These are phyloP conservation scores for Polyrhizophydium stewartii DNA, from an alignment of 371 early-diverging fungal genomes.

Conservation along the genomic window DNA sequence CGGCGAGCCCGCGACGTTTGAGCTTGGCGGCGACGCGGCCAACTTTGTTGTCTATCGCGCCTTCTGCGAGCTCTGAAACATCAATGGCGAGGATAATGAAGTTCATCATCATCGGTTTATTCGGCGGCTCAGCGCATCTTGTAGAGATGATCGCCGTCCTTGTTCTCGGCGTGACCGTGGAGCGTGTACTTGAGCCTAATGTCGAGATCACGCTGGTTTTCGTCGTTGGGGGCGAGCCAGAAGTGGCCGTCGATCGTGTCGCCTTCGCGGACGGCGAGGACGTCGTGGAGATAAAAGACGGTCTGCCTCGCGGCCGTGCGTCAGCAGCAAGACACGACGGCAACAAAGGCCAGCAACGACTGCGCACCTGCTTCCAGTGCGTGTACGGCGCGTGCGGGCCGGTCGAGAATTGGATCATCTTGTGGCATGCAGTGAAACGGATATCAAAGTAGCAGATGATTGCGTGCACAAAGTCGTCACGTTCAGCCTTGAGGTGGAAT, in stretches of 20 bases:
- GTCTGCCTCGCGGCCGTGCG: slow-evolving; percentile 25
- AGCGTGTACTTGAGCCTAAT: slow-evolving; percentile 77
- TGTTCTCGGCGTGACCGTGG: slow-evolving; percentile 56
- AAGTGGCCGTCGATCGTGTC: slow-evolving; percentile 81
- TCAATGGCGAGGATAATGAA: no score
- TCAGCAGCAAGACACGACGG: not conserved
- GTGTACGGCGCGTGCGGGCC: slow-evolving; percentile 64
- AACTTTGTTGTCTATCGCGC: no score
- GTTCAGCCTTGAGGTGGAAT: slow-evolving; percentile 54
- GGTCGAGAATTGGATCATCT: slow-evolving; percentile 58
- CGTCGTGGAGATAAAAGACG: slow-evolving; percentile 49
- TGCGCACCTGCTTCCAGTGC: slow-evolving; percentile 49
- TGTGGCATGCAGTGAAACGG: slow-evolving; percentile 68
- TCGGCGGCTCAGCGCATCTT: slow-evolving; percentile 81
- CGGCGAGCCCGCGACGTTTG: no score
- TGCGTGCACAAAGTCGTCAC: slow-evolving; percentile 65
- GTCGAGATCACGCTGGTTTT: slow-evolving; percentile 93
- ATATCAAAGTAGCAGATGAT: slow-evolving; percentile 85
- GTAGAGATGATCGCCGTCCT: slow-evolving; percentile 70
- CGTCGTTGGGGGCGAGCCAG: slow-evolving; percentile 74
- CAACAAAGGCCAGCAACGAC: slow-evolving; percentile 5
- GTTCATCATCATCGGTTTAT: no score
- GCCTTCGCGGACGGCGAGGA: slow-evolving; percentile 53
- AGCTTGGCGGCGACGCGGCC: no score
- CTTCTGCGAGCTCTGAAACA: no score